These are phyloP conservation scores for Mycena chlorophos DNA, from an alignment of 768 basidiomycete genomes.

Conservation along the genomic window DNA sequence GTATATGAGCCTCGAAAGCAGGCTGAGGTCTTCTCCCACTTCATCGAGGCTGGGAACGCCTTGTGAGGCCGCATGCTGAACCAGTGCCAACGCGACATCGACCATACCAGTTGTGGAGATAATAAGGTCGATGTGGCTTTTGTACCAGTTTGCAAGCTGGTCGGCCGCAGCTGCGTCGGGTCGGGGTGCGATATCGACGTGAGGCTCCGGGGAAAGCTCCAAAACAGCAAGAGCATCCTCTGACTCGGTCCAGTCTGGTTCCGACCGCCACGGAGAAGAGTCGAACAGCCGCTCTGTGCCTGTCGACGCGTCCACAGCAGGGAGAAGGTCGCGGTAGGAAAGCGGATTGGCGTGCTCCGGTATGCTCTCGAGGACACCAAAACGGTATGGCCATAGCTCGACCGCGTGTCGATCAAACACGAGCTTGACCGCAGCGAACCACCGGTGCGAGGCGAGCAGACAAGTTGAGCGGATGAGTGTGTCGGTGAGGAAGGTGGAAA, in stretches of 20 bases:
- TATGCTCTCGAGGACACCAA: conserved; percentile 67
- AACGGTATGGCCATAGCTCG: conserved; percentile 67
- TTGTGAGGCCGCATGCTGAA: conserved; percentile 85
- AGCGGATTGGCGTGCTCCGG: conserved; percentile 73
- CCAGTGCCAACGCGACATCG: conserved; percentile 72
- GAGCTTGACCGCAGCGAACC: conserved; percentile 56
- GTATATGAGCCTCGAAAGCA: conserved; percentile 86
- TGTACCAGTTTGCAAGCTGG: conserved; percentile 77
- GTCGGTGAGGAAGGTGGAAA: conserved; percentile 63
- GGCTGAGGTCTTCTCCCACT: conserved; percentile 87
- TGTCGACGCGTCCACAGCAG: conserved; percentile 51
- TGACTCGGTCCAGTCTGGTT: conserved; percentile 61
- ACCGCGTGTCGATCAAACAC: conserved; percentile 59
- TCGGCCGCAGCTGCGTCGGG: conserved; percentile 29
- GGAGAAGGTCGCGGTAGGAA: conserved; percentile 61
- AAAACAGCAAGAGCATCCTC: conserved; percentile 31
- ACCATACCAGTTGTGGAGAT: conserved; percentile 71
- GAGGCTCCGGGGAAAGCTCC: conserved; percentile 1
- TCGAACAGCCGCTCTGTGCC: conserved; percentile 42
- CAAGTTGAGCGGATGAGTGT: conserved; percentile 62
- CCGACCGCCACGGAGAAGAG: conserved; percentile 48
- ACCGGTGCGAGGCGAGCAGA: conserved; percentile 61
- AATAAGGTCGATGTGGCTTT: conserved; percentile 57
- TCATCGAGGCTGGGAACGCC: conserved; percentile 78
- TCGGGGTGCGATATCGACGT: conserved; percentile 8